Conservation (phyloP, 2,329 filamentous ascomycete species). For the Helotiales sp. region DNA sequence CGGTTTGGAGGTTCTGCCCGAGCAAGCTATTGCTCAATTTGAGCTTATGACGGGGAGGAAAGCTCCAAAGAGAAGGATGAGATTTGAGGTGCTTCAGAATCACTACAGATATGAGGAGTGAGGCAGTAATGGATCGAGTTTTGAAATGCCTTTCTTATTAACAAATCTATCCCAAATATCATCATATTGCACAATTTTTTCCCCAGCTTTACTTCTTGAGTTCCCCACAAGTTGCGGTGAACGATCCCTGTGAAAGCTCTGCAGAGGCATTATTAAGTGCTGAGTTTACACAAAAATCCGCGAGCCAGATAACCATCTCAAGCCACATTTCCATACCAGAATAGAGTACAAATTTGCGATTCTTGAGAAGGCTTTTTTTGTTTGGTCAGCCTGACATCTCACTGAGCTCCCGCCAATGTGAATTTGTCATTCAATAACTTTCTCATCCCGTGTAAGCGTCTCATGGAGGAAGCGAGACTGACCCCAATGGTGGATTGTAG, state of each 20-base stretch:
- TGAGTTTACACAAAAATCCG: not conserved
- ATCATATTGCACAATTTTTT: too few relatives aligned
- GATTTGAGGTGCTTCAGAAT: conserved; percentile 38
- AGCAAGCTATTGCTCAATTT: conserved; percentile 80
- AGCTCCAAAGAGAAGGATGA: conserved; percentile 71
- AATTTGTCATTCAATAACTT: conserved; percentile 3
- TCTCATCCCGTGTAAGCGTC: not conserved
- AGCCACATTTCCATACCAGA: not conserved
- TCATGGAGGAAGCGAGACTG: not conserved
- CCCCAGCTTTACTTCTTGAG: too few relatives aligned
- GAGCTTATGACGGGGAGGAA: conserved; percentile 76
- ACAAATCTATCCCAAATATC: too few relatives aligned
- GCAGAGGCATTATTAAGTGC: not conserved
- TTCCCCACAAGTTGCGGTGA: too few relatives aligned
- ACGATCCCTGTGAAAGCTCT: not conserved
- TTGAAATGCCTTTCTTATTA: not conserved
- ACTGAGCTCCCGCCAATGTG: not conserved
- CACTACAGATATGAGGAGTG: conserved; percentile 30
- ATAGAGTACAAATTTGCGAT: too few relatives aligned
- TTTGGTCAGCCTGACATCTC: conserved; percentile 3
- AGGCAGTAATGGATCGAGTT: not conserved
- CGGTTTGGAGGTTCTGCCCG: conserved; percentile 72
- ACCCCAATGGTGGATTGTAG: not conserved
- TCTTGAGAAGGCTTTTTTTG: not conserved
- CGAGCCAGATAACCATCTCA: not conserved